Evolutionary conservation across 2,329 filamentous ascomycete species (phyloP), one percentile per base, ranked within the genome.

Genomic region (Akanthomyces muscarius): DNA sequence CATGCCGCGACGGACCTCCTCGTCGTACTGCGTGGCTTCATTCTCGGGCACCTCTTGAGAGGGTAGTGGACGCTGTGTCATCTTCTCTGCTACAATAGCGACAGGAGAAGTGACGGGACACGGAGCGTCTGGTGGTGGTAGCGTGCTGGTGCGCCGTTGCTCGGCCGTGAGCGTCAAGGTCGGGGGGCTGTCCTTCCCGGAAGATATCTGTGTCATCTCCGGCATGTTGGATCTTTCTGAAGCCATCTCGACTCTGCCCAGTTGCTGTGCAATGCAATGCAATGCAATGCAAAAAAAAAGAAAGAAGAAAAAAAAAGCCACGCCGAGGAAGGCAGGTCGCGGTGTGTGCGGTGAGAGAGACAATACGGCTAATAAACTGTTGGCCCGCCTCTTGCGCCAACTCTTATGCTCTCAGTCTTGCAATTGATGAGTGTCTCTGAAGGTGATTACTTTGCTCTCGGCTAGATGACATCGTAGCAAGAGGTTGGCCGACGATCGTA

Each of bases 1-100:
- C n/a, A 68, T 65, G 44, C 63, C 62, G 3, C 66, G 64, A 23
- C 64, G 67, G 44, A 67, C 51, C 47, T 67, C 65, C 21, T 64
- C 25, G n/a, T 63, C 41, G 16, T 16, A 13, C n/a, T 52, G 45
- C 13, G 33, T 13, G 13, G 28, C 28, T 30, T 30, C 28, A 30
- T 30, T 30, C 28, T 30, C 28, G 28, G 28, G 28, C 28, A 30
- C 28, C 4, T 30, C 28, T 30, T 30, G 28, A 30, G 28, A 30
- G 4, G 28, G 28, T 30, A 6, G 28, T 30, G 28, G 4, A 30
- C 28, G 4, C 6, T 30, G 28, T 30, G 4, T 30, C 28, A 5
- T 30, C 28, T 30, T 4, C 4, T 30, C 4, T 30, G 28, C 28
- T 30, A 6, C 28, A 30, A 30, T 30, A 6, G 28, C 28, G 28